Evolutionary conservation across 768 basidiomycete species (phyloP), one percentile per base, ranked within the genome.

Genomic region (Termitomyces bulborhizus): DNA sequence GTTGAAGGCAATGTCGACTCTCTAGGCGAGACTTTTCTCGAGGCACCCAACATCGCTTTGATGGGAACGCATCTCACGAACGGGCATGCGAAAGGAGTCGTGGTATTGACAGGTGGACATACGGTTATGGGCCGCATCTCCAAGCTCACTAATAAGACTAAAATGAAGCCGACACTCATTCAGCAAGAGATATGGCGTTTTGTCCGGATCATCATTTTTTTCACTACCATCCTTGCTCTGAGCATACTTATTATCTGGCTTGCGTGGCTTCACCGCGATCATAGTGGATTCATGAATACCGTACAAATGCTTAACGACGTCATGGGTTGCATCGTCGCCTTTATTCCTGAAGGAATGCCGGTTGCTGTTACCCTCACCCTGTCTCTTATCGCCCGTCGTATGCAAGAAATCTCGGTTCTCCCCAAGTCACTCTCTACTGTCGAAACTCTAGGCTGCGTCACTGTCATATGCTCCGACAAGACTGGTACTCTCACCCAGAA

Each of bases 391-490:
- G 62, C 62, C 21, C 52, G 57, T 16, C 59, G 59, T 9, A 63
- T 63, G 62, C 56, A 58, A 50, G 42, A 0, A 0, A 53, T 55
- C 11, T 29, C 44, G 3, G 59, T 63, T 16, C 62, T 63, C 9
- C 57, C 45, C 63, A 79, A 79, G 61, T 80, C 80, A 3, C 69
- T 88, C 21, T 75, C 83, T 27, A 86, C 83, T 6, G 83, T 88
- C 31, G 85, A 88, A 65, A 82, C 81, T 9, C 73, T 88, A 6
- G 85, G 86, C 6, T 75, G 79, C 8, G 83, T 86, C 63, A 79
- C 80, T 52, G 76, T 76, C 12, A 64, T 77, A 29, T 73, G 72
- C 47, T 76, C 74, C 4, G 79, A 86, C 63, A 86, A 86, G 65
- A 83, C 82, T 0, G 81, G 82, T 11, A 84, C 82, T 0, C 68